Base-by-base conservation (phyloP, 2,329 filamentous ascomycete genomes). In the Colletotrichum magnum region DNA sequence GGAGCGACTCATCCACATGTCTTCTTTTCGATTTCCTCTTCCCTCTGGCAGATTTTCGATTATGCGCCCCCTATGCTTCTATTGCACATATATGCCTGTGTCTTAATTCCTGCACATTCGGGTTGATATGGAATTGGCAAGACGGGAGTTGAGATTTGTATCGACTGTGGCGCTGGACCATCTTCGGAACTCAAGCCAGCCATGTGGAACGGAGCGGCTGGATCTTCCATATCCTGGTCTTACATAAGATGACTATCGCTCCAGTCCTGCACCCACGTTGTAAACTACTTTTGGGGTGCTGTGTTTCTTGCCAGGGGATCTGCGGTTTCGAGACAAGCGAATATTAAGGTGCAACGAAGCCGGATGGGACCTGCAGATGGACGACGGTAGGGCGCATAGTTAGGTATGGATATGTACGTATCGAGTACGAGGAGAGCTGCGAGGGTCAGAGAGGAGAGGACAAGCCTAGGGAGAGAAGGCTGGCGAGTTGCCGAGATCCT, bases 301-400 rank as follows among this genome's bases (percentile, higher is more conserved):
- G 24, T 36, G 24, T 65, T 59, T 24, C 9, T 16, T 41, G 39
- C 53, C 48, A 53, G 41, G 41, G 50, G 43, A 57, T 47, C 45
- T 60, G 36, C 62, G 43, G 50, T 24, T 56, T 66, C 36, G 51
- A 57, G 51, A 67, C 56, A 67, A 61, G 67, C 18, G 51, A 60
- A 64, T 57, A 36, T 32, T 43, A 39, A 56, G 28, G 51, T 61
- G 43, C 21, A 28, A 65, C 43, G 56, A 51, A 60, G 62, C 62
- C 36, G 45, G 50, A 60, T 9, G 15, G 43, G 66, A 56, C 66
- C 48, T 60, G 66, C 50, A 36, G 13, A 69, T 50, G 54, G 51
- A 48, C 60, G 51, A 26, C 50, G 26, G 5, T 26, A 21, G 13
- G 50, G 50, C 50, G 36, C 52, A 32, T 47, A 47, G 10, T 18